Evolutionary conservation across 1,284 basidiomycete genomes (phyloP), one percentile per base, ranked within the genome.

Genomic region (Tylopilus sp.): DNA sequence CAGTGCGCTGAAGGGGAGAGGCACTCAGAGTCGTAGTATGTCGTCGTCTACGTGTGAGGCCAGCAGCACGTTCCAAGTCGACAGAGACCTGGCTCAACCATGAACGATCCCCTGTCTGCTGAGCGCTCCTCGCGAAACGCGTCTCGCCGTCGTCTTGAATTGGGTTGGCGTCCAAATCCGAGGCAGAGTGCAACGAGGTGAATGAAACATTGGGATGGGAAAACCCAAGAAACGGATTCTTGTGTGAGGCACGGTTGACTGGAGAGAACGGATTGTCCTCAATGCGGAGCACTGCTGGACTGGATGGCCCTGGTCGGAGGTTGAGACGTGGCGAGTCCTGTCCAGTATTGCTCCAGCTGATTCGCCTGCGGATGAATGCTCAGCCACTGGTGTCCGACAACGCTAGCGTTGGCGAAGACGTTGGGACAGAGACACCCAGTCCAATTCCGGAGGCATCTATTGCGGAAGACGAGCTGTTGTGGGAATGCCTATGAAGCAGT

Each of bases 1-100:
- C 86, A 5, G 89, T 88, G 70, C 83, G 87, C 70, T 86, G 87
- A 49, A 91, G 73, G 3, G 89, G 86, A 0, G 89, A 89, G n/a
- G 87, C 81, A 1, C 47, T 49, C 47, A 49, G 47, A 49, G 84
- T 76, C 1, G 81, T 68, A 67, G n/a, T n/a, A n/a, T 81, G 85
- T 67, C 81, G 80, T 60, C 83, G 79, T 53, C 83, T 80, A 60
- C 80, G 76, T 15, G 83, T 80, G 38, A 74, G 69, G 5, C 78
- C 84, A 24, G 78, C 63, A 52, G 64, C 76, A 19, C 74, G 74
- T 72, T 87, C 85, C 6, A 81, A 78, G 70, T 86, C 85, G 15
- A 69, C 71, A 29, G 72, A 75, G 6, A 75, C 61, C 32, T 74
- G 73, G 51, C 66, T 68, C 29, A 62, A 44, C 61, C 65, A 60